Percentiles rank a stretch among this genome's conserved stretches.
Evolutionary conservation across 352 stramenopile species (phyloP).

Genomic region (Phytophthora litchii): DNA sequence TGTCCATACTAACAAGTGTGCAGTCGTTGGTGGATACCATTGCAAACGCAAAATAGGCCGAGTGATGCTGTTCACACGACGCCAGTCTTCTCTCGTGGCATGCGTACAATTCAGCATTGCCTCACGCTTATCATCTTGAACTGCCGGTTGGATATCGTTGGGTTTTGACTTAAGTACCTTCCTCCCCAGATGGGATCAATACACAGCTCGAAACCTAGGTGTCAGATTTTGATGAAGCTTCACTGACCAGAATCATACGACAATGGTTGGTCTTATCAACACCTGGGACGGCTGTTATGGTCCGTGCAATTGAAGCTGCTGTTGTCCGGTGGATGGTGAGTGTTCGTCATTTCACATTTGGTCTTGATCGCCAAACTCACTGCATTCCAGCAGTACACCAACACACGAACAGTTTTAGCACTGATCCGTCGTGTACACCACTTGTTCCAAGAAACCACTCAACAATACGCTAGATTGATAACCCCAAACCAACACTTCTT

Average conservation of each 20-base stretch:
- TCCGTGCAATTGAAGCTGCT: slow-evolving; percentile 5
- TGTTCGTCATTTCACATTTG: slow-evolving; percentile 19
- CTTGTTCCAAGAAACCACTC: not conserved
- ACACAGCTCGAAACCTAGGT: not conserved
- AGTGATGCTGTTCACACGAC: not conserved
- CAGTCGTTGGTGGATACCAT: too few relatives aligned
- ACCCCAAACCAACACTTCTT: not conserved
- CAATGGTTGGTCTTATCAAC: slow-evolving; percentile 18
- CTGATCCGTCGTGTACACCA: not conserved
- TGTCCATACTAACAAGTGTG: too few relatives aligned
- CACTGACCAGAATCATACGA: slow-evolving; percentile 31
- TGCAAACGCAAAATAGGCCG: not conserved
- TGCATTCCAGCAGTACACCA: slow-evolving; percentile 14
- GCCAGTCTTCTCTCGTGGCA: not conserved
- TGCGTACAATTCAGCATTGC: slow-evolving; percentile 18
- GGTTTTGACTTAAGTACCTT: slow-evolving; percentile 8
- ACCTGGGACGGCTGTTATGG: slow-evolving; percentile 18
- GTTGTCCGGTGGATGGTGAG: slow-evolving; percentile 19
- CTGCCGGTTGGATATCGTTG: slow-evolving; percentile 13
- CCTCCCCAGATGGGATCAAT: slow-evolving; percentile 9
- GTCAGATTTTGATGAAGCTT: slow-evolving; percentile 5
- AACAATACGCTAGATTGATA: too few relatives aligned
- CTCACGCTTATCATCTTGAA: slow-evolving; percentile 26
- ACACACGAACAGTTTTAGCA: not conserved
- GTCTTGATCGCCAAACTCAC: slow-evolving; percentile 23